Percentiles rank a stretch among this genome's conserved stretches.
These are phyloP conservation scores for Melampsora abietis-canadensis DNA, from an alignment of 1,284 basidiomycete genomes.

Conservation along the genomic window DNA sequence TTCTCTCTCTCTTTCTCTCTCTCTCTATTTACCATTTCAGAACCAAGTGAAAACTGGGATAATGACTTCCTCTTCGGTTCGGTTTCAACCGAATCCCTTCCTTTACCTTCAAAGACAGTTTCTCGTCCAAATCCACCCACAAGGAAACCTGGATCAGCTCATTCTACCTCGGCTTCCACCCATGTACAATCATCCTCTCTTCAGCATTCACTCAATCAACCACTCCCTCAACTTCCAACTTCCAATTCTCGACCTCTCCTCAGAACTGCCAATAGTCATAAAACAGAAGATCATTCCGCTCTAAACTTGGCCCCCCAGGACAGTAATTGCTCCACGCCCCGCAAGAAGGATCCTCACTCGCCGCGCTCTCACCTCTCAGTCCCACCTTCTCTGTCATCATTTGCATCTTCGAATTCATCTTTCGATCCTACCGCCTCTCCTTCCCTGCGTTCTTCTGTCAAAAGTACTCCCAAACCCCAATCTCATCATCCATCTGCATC, in stretches of 20 bases:
- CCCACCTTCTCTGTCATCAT: background rate
- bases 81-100: slow-evolving; percentile 9
- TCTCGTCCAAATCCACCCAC: slow-evolving; percentile 11
- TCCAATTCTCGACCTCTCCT: background rate
- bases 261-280: background rate
- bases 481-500: slow-evolving; percentile 26
- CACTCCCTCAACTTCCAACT: background rate
- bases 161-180: slow-evolving; percentile 13
- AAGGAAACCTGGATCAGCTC: slow-evolving; percentile 24
- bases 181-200: background rate
- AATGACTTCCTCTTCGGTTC: slow-evolving; percentile 42
- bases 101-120: background rate
- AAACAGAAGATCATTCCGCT: background rate
- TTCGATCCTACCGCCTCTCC: background rate
- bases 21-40: slow-evolving; percentile 8
- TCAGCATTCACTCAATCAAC: background rate
- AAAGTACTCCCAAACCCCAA: background rate
- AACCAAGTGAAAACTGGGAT: slow-evolving; percentile 44
- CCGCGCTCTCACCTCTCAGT: background rate
- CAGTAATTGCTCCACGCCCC: slow-evolving; percentile 15
- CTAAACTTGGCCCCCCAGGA: slow-evolving; percentile 2
- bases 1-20: too few species aligned
- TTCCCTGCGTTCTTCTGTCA: background rate
- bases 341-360: slow-evolving; percentile 10
- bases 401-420: slow-evolving; percentile 3